A percentile compares a stretch with the other conserved stretches of the same genome.
phyloP scores from a whole-genome alignment of 1,139 yeast species.

The Taiozyma sp. region DNA sequence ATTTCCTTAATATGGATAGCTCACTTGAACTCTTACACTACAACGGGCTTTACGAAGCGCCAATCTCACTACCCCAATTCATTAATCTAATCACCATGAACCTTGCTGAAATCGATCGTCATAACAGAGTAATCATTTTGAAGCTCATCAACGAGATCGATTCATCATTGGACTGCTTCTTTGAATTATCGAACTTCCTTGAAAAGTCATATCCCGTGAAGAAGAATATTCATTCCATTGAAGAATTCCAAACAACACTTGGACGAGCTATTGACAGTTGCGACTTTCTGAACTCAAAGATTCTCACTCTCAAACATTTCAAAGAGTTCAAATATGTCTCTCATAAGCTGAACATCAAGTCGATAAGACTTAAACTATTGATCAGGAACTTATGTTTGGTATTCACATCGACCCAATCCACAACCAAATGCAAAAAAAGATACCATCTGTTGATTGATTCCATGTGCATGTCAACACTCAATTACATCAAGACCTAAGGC shows the following conservation, averaged over 20 bases:
- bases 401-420: neutral
- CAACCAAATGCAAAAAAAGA: neutral
- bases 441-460: neutral
- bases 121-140: neutral
- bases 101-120: neutral
- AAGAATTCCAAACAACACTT: neutral
- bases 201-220: neutral
- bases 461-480: neutral
- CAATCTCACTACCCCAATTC: neutral
- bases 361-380: neutral
- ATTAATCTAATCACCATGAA: neutral
- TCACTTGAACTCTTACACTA: neutral
- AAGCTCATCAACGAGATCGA: constrained; percentile 3
- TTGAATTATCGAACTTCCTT: neutral
- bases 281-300: neutral
- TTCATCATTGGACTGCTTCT: constrained; percentile 7
- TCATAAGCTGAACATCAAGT: neutral
- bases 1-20: neutral
- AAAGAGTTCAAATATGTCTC: neutral
- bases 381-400: neutral
- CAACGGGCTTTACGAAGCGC: neutral
- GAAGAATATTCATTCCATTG: neutral
- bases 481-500: neutral
- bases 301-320: neutral
- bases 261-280: neutral